These are phyloP conservation scores for Ogataea hybrid DNA, from an alignment of 1,139 yeast genomes.

Conservation along the genomic window DNA sequence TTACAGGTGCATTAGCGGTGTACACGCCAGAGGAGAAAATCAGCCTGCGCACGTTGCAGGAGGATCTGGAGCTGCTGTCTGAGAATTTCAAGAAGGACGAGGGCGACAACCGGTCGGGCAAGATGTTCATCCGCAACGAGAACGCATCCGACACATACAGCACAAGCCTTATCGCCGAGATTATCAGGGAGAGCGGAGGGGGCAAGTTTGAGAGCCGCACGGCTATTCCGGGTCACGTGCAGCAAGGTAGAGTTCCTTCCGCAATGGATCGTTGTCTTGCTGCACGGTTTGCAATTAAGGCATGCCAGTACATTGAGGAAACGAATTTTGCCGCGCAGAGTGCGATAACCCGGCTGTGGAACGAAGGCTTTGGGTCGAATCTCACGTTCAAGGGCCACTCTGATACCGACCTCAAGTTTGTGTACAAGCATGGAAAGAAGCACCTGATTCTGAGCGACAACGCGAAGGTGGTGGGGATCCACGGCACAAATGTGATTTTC, in stretches of 20 bases:
- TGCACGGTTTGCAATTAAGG: slow-evolving; percentile 65
- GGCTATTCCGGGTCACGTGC: slow-evolving; percentile 82
- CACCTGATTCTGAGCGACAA: slow-evolving; percentile 32
- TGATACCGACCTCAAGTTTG: slow-evolving; percentile 35
- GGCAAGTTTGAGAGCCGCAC: slow-evolving; percentile 74
- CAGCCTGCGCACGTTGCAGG: slow-evolving; percentile 65
- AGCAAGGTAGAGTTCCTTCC: slow-evolving; percentile 76
- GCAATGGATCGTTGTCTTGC: slow-evolving; percentile 76
- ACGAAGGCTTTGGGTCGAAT: slow-evolving; percentile 39
- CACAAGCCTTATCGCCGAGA: slow-evolving; percentile 65
- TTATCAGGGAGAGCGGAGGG: slow-evolving; percentile 64
- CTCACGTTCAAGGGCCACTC: slow-evolving; percentile 29
- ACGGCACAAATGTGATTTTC: slow-evolving; percentile 61
- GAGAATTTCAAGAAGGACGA: slow-evolving; percentile 69
- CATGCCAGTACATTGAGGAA: slow-evolving; percentile 66
- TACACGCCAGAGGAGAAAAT: slow-evolving; percentile 92
- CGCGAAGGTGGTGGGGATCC: slow-evolving; percentile 69
- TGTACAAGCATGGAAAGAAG: slow-evolving; percentile 29
- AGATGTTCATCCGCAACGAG: slow-evolving; percentile 65
- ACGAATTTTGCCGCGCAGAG: slow-evolving; percentile 20
- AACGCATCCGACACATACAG: slow-evolving; percentile 69
- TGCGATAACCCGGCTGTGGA: slow-evolving; percentile 28
- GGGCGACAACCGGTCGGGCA: slow-evolving; percentile 81
- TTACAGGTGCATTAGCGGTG: slow-evolving; percentile 90
- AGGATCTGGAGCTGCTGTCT: slow-evolving; percentile 70